Evolutionary conservation across 108 stramenopile genomes (phyloP).

Genomic region (Chaetoceros tenuissimus): DNA sequence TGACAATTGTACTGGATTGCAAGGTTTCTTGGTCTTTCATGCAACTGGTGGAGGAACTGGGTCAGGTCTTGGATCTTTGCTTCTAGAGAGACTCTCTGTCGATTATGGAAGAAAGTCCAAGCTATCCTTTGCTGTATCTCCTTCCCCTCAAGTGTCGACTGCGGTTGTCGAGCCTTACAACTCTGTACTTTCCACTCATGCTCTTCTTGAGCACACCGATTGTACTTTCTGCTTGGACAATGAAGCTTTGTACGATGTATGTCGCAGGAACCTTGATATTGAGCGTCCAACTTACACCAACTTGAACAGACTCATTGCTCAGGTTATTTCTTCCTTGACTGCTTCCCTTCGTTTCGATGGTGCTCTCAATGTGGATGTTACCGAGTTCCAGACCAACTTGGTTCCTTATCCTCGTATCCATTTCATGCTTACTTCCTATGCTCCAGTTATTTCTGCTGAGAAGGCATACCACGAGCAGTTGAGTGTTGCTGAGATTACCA

Average conservation of each 20-base stretch:
- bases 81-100: constrained; percentile 75
- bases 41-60: constrained; percentile 86
- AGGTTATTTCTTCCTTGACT: constrained; percentile 61
- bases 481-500: constrained; percentile 62
- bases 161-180: constrained; percentile 83
- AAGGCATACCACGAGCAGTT: constrained; percentile 62
- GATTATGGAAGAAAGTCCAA: constrained; percentile 85
- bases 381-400: constrained; percentile 73
- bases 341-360: constrained; percentile 77
- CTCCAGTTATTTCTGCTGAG: constrained; percentile 44
- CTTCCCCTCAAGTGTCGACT: constrained; percentile 79
- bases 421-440: constrained; percentile 75
- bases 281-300: constrained; percentile 68
- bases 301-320: constrained; percentile 70
- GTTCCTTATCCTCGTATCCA: constrained; percentile 77
- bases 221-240: constrained; percentile 83
- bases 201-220: constrained; percentile 86
- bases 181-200: constrained; percentile 81
- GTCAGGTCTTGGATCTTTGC: constrained; percentile 76
- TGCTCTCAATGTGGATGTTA: constrained; percentile 70
- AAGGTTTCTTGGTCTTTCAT: constrained; percentile 84
- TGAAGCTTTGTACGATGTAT: constrained; percentile 85
- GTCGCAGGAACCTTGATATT: constrained; percentile 72
- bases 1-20: constrained; percentile 71
- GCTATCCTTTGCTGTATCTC: constrained; percentile 73